Evolutionary conservation across 2,329 filamentous ascomycete genomes (phyloP).

Genomic region (Phialophora tarda): DNA sequence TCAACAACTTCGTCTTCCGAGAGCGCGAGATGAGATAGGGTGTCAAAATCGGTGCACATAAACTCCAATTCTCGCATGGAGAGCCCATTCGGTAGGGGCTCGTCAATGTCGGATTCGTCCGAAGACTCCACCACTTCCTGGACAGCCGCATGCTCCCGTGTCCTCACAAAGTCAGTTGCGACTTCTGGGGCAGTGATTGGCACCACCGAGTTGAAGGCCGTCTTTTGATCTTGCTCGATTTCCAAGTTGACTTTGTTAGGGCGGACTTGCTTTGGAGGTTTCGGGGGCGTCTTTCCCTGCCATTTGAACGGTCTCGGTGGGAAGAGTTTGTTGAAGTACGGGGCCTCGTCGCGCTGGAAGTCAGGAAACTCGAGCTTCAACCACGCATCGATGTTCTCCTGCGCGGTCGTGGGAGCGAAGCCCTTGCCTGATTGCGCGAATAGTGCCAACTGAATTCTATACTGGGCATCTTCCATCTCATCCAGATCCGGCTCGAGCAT

Average conservation of each 20-base stretch:
- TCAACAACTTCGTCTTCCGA: slow-evolving; percentile 44
- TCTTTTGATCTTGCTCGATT: slow-evolving; percentile 82
- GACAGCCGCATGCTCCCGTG: slow-evolving; percentile 48
- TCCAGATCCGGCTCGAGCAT: slow-evolving; percentile 32
- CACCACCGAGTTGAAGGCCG: slow-evolving; percentile 73
- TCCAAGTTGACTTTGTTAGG: slow-evolving; percentile 90
- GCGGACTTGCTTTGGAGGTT: slow-evolving; percentile 79
- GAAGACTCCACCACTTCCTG: slow-evolving; percentile 57
- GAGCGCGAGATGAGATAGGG: slow-evolving; percentile 61
- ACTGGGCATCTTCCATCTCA: slow-evolving; percentile 42
- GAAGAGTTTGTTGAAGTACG: slow-evolving; percentile 82
- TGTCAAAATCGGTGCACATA: slow-evolving; percentile 84
- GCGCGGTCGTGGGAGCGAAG: slow-evolving; percentile 31
- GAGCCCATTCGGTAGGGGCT: slow-evolving; percentile 69
- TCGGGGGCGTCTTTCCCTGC: slow-evolving; percentile 76
- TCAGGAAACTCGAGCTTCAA: slow-evolving; percentile 75
- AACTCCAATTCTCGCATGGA: slow-evolving; percentile 81
- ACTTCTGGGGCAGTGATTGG: slow-evolving; percentile 23
- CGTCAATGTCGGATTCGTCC: slow-evolving; percentile 64
- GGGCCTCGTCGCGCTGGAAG: slow-evolving; percentile 75
- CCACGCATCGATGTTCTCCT: slow-evolving; percentile 38
- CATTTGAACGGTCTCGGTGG: slow-evolving; percentile 77
- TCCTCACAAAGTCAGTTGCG: slow-evolving; percentile 44
- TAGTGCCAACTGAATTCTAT: slow-evolving; percentile 54
- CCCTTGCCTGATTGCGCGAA: slow-evolving; percentile 53